phyloP scores from a whole-genome alignment of 352 stramenopile species.

The Globisporangium uncinulatum region DNA sequence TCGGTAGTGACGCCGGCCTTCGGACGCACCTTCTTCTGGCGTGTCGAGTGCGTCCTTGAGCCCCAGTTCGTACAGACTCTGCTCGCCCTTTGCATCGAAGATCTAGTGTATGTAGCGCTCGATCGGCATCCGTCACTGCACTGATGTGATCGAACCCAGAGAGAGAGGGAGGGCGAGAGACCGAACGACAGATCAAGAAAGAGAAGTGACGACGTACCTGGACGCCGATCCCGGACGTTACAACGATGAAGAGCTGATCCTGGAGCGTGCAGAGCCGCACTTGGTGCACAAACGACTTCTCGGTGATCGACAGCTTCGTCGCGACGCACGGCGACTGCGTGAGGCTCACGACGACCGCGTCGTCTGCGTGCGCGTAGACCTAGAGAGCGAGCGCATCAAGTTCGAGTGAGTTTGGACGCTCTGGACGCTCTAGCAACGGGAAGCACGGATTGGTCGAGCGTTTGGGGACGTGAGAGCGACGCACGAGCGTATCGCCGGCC shows the following conservation, averaged over 20 bases:
- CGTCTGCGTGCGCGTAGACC: constrained; percentile 41
- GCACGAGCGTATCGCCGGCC: constrained; percentile 36
- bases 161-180: background rate
- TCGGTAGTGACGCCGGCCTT: too few relatives aligned
- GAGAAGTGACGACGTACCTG: constrained; percentile 23
- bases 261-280: constrained; percentile 53
- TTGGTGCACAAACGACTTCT: constrained; percentile 57
- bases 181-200: background rate
- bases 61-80: constrained; percentile 47
- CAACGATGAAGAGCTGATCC: constrained; percentile 42
- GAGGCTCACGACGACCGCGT: constrained; percentile 39
- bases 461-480: constrained; percentile 6
- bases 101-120: constrained; percentile 25
- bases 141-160: too few relatives aligned
- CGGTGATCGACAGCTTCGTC: constrained; percentile 32
- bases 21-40: constrained; percentile 33
- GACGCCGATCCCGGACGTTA: constrained; percentile 52
- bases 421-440: too few relatives aligned
- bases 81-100: constrained; percentile 50
- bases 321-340: constrained; percentile 32
- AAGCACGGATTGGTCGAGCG: too few relatives aligned
- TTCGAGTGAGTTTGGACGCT: background rate
- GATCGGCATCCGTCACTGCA: too few relatives aligned
- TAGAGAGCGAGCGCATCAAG: constrained; percentile 4
- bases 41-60: constrained; percentile 45